Percentiles rank a stretch among this genome's conserved stretches.
Conservation (phyloP, 805 yeast species). For the Ogataea degrootiae region DNA sequence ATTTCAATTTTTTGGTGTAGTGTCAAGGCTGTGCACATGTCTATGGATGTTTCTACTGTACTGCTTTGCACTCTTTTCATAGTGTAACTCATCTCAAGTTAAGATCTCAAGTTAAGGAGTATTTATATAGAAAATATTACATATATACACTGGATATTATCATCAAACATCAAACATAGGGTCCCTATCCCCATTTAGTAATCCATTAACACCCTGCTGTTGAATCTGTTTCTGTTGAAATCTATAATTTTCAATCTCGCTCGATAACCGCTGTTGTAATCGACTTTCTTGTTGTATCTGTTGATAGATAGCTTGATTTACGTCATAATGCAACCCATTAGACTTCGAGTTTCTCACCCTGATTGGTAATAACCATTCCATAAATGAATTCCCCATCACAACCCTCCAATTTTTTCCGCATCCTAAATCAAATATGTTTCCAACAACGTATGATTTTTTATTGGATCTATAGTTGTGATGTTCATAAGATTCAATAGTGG, state of each 20-base stretch:
- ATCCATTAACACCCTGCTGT: slow-evolving; percentile 13
- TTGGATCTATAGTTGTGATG: slow-evolving; percentile 41
- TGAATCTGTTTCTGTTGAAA: slow-evolving; percentile 18
- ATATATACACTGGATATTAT: no score
- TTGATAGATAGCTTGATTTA: slow-evolving; percentile 39
- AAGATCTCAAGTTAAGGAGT: no score
- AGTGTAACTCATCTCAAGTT: no score
- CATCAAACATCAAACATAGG: no score
- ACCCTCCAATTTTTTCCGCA: slow-evolving; percentile 52
- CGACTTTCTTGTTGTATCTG: slow-evolving; percentile 36
- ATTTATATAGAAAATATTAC: no score
- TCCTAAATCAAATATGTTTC: slow-evolving; percentile 79
- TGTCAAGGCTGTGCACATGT: no score
- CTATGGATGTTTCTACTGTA: no score
- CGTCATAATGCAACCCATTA: slow-evolving; percentile 49
- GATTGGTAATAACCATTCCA: slow-evolving; percentile 70
- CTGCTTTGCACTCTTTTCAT: no score
- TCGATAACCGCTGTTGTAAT: slow-evolving; percentile 42
- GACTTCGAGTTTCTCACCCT: slow-evolving; percentile 18
- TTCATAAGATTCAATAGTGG: slow-evolving; percentile 79
- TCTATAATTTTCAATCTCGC: slow-evolving; percentile 32
- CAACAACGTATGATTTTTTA: slow-evolving; percentile 38
- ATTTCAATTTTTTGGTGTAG: no score
- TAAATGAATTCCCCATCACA: slow-evolving; percentile 67
- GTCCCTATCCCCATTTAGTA: background rate